Evolutionary conservation across 306 rosid species (phyloP).

Genomic region (barrel medic (Medicago truncatula)): DNA sequence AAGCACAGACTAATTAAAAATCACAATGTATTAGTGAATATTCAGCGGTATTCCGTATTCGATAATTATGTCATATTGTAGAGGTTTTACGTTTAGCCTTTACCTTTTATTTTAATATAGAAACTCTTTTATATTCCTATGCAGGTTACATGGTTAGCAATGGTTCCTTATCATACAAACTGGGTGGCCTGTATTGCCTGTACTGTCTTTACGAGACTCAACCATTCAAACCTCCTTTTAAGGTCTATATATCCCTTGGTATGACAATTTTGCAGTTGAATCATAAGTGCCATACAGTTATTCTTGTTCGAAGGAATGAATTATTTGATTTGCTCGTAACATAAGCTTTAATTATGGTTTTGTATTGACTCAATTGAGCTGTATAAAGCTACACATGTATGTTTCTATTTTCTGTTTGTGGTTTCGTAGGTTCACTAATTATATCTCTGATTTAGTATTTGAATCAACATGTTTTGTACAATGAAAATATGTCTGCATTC

Average conservation of each 20-base stretch:
- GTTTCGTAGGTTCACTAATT: slow-evolving; percentile 10
- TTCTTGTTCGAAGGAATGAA: slow-evolving; percentile 9
- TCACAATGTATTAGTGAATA: slow-evolving; percentile 19
- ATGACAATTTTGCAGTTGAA: slow-evolving; percentile 36
- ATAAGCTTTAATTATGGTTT: slow-evolving; percentile 18
- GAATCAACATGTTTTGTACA: neutral
- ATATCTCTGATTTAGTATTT: slow-evolving; percentile 13
- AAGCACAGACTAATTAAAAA: slow-evolving; percentile 6
- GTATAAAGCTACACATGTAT: neutral
- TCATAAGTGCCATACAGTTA: neutral
- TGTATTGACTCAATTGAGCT: neutral
- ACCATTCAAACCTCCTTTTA: slow-evolving; percentile 77
- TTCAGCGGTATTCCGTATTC: neutral
- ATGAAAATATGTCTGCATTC: neutral
- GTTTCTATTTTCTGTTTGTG: slow-evolving; percentile 11
- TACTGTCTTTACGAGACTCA: slow-evolving; percentile 89
- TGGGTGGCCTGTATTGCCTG: slow-evolving; percentile 88
- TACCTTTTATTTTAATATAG: slow-evolving; percentile 2
- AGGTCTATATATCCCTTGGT: slow-evolving; percentile 82
- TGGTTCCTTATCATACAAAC: slow-evolving; percentile 58
- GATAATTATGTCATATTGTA: slow-evolving; percentile 4
- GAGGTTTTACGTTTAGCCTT: slow-evolving; percentile 11
- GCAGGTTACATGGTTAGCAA: slow-evolving; percentile 68
- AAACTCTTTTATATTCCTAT: slow-evolving; percentile 37
- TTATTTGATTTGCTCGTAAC: slow-evolving; percentile 3